Conservation (phyloP, 2,329 filamentous ascomycete species). For the Endothia cerciana region DNA sequence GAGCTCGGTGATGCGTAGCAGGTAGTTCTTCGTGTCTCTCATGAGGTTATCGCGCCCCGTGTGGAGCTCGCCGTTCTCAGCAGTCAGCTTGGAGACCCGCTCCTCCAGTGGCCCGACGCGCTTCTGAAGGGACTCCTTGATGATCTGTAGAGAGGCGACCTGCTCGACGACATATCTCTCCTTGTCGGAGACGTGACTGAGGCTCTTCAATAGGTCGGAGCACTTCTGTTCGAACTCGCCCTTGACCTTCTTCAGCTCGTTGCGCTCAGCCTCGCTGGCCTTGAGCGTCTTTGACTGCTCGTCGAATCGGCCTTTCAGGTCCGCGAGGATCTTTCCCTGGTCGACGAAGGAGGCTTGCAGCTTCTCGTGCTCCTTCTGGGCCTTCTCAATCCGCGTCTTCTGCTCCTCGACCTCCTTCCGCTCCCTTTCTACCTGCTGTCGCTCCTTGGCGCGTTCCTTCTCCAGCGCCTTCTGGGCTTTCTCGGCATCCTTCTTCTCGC, state of each 20-base stretch:
- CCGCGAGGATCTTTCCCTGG: conserved; percentile 30
- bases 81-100: conserved; percentile 28
- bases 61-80: conserved; percentile 22
- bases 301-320: conserved; percentile 34
- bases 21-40: conserved; percentile 25
- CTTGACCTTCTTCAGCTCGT: conserved; percentile 21
- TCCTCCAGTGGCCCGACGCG: conserved; percentile 31
- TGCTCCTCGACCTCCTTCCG: conserved; percentile 18
- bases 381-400: conserved; percentile 16
- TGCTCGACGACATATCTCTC: conserved; percentile 27
- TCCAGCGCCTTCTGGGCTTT: conserved; percentile 21
- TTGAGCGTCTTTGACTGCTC: conserved; percentile 29
- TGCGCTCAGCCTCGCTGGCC: conserved; percentile 21
- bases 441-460: conserved; percentile 20
- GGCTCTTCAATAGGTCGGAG: conserved; percentile 23
- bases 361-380: conserved; percentile 25
- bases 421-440: conserved; percentile 20
- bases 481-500: conserved; percentile 18
- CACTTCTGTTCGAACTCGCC: conserved; percentile 28
- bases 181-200: conserved; percentile 27
- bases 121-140: conserved; percentile 28
- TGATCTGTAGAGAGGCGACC: conserved; percentile 32
- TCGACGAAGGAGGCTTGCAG: conserved; percentile 28
- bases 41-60: conserved; percentile 25
- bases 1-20: conserved; percentile 30